Percentiles rank a stretch among this genome's conserved stretches.
Conservation (phyloP, 306 rosid genomes). For the Elaeagnus macrophylla region DNA sequence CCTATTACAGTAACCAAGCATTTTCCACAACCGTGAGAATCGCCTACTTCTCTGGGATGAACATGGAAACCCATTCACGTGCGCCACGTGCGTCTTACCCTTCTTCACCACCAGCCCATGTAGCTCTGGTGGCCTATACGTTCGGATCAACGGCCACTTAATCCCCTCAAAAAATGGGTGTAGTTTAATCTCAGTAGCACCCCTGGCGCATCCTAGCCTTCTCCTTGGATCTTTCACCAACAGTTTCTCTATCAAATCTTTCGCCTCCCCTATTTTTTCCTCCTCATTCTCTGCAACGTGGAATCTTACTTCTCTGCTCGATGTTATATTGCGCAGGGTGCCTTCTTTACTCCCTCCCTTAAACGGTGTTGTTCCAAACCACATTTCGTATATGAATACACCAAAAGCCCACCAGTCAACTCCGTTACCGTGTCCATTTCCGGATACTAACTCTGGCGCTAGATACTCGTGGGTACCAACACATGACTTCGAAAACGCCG, state of each 20-base stretch:
- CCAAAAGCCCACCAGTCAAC: constrained; percentile 99
- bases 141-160: constrained; percentile 78
- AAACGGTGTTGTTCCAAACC: constrained; percentile 79
- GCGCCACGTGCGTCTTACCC: constrained; percentile 26
- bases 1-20: constrained; percentile 21
- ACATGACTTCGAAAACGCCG: constrained; percentile 70
- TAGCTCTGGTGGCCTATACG: constrained; percentile 53
- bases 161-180: constrained; percentile 78
- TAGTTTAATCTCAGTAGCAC: constrained; percentile 71
- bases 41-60: constrained; percentile 20
- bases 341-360: constrained; percentile 61
- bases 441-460: constrained; percentile 72
- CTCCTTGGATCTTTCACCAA: constrained; percentile 54
- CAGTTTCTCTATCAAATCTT: constrained; percentile 53
- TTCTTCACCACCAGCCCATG: constrained; percentile 37
- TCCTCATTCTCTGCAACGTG: constrained; percentile 39
- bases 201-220: constrained; percentile 56
- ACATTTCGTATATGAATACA: constrained; percentile 52
- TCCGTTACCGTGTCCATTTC: constrained; percentile 71
- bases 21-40: constrained; percentile 43
- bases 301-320: constrained; percentile 39
- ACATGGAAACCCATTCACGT: constrained; percentile 7
- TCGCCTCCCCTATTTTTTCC: constrained; percentile 41
- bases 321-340: constrained; percentile 66
- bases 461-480: constrained; percentile 88